Evolutionary conservation across 2,329 filamentous ascomycete species (phyloP).

Genomic region (Ophiostoma ulmi): DNA sequence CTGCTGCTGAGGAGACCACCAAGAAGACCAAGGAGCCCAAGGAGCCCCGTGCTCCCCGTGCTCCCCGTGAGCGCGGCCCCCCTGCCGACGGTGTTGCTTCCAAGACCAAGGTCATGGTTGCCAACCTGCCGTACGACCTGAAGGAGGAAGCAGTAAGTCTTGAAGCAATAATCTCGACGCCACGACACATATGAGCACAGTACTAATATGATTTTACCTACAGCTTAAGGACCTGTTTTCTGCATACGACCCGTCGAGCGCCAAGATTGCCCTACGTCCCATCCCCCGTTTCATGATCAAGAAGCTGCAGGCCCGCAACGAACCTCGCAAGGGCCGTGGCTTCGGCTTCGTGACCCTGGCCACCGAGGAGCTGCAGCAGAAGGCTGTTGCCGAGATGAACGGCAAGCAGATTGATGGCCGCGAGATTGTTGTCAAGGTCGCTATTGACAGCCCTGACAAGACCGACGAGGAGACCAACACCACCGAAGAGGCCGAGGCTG

Average conservation of each 20-base stretch:
- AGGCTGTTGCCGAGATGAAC: slow-evolving; percentile 98
- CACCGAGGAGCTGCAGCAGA: slow-evolving; percentile 93
- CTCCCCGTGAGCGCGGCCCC: slow-evolving; percentile 72
- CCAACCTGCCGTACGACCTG: slow-evolving; percentile 96
- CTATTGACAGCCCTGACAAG: slow-evolving; percentile 99
- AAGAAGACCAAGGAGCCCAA: slow-evolving; percentile 50
- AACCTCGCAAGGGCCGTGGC: slow-evolving; percentile 97
- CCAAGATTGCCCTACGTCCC: slow-evolving; percentile 97
- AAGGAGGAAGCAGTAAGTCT: slow-evolving; percentile 84
- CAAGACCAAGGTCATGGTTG: slow-evolving; percentile 99
- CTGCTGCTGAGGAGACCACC: slow-evolving; percentile 51
- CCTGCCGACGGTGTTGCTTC: slow-evolving; percentile 96
- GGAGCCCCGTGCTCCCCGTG: slow-evolving; percentile 49
- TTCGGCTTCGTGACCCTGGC: slow-evolving; percentile 97
- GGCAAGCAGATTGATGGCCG: slow-evolving; percentile 98
- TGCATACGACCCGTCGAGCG: slow-evolving; percentile 84
- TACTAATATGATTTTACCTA: slow-evolving; percentile 20
- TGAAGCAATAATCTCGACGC: not conserved
- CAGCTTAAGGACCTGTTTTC: slow-evolving; percentile 97
- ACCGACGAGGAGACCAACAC: slow-evolving; percentile 69
- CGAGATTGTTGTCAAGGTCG: slow-evolving; percentile 99
- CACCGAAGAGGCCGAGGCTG: slow-evolving; percentile 31
- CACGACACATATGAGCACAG: not conserved
- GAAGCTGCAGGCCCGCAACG: slow-evolving; percentile 97
- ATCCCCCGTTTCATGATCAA: slow-evolving; percentile 99